Percentiles rank a stretch among this genome's conserved stretches.
These are phyloP conservation scores for Serendipita sp. DNA, from an alignment of 1,284 basidiomycete genomes.

Conservation along the genomic window DNA sequence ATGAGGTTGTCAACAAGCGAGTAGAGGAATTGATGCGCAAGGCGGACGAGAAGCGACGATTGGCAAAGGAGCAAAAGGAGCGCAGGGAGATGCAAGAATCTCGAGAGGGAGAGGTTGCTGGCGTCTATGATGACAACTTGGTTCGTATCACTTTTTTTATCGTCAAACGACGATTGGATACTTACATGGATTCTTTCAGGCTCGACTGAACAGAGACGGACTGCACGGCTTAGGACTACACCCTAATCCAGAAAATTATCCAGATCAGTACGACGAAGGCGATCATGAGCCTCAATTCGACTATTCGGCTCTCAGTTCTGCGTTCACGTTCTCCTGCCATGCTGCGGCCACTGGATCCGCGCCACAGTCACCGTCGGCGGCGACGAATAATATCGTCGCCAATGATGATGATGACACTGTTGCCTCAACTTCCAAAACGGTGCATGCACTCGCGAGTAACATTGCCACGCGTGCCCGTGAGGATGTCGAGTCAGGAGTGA, in stretches of 20 bases:
- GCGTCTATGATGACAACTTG: not conserved
- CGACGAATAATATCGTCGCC: no score
- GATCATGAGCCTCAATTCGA: not conserved
- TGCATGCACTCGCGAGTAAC: not conserved
- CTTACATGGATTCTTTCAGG: not conserved
- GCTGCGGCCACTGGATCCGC: not conserved
- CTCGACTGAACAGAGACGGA: not conserved
- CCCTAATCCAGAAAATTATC: not conserved
- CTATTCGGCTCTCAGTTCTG: not conserved
- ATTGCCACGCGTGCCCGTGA: not conserved
- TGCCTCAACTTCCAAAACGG: not conserved
- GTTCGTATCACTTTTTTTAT: not conserved
- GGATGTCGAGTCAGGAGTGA: not conserved
- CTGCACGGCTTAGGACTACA: not conserved
- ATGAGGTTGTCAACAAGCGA: not conserved
- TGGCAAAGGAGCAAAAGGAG: not conserved
- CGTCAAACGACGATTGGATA: no score
- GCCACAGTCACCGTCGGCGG: not conserved
- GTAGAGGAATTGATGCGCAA: not conserved
- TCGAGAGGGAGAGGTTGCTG: not conserved
- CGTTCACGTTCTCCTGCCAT: not conserved
- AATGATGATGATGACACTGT: no score
- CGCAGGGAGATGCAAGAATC: not conserved
- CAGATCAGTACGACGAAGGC: not conserved
- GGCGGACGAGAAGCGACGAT: slow-evolving; percentile 1